phyloP scores from a whole-genome alignment of 2,329 filamentous ascomycete genomes.

The Beauveria pseudobassiana region DNA sequence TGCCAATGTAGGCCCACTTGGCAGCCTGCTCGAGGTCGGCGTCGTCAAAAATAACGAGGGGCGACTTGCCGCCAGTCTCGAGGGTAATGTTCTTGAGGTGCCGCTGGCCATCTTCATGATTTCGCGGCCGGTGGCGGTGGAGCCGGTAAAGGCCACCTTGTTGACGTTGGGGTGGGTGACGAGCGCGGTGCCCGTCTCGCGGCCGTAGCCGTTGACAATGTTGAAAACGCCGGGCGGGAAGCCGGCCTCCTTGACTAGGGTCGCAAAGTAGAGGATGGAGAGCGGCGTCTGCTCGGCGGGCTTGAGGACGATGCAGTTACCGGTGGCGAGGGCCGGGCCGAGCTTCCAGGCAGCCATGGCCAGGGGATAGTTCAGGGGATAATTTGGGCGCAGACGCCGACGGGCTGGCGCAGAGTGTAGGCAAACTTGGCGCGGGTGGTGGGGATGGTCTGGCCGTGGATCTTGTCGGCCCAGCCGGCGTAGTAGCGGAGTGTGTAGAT shows the following conservation, averaged over 20 bases:
- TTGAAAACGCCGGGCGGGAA: conserved; percentile 76
- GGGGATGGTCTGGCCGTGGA: conserved; percentile 68
- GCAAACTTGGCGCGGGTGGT: conserved; percentile 62
- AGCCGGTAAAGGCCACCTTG: conserved; percentile 75
- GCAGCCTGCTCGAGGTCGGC: conserved; percentile 61
- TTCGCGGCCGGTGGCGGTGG: conserved; percentile 61
- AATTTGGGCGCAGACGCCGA: conserved; percentile 70
- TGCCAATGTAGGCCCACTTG: conserved; percentile 45
- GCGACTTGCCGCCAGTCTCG: conserved; percentile 61
- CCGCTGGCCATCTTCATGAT: conserved; percentile 70
- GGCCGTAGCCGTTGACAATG: conserved; percentile 64
- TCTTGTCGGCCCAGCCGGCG: conserved; percentile 71
- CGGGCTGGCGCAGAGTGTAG: conserved; percentile 66
- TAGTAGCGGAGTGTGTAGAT: conserved; percentile 59
- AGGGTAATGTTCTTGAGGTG: conserved; percentile 60
- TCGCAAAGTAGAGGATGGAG: conserved; percentile 57
- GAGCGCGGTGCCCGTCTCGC: conserved; percentile 60
- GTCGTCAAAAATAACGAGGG: conserved; percentile 56
- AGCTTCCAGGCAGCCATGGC: conserved; percentile 57
- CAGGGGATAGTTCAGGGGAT: conserved; percentile 66
- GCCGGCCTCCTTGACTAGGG: conserved; percentile 62
- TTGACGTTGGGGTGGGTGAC: conserved; percentile 61
- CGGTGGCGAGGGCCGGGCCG: conserved; percentile 59
- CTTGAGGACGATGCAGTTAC: conserved; percentile 58
- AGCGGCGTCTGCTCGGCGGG: conserved; percentile 61